Percentiles rank a stretch among this genome's conserved stretches.
phyloP scores from a whole-genome alignment of 176 grass and related monocot genomes.

The Poa pratensis region DNA sequence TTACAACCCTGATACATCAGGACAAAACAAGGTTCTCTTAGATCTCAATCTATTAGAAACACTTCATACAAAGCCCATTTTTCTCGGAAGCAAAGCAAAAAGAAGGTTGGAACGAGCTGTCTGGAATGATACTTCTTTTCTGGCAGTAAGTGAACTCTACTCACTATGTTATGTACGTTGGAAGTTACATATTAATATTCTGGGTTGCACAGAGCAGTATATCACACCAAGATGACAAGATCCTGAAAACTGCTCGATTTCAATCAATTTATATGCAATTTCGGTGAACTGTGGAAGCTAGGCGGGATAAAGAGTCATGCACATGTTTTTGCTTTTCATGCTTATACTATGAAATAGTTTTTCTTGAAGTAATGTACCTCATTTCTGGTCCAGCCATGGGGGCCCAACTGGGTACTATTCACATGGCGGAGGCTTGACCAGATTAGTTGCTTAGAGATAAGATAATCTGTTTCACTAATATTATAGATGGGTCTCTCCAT shows the following conservation, averaged over 20 bases:
- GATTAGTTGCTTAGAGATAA: background rate
- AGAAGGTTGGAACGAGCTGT: constrained; percentile 79
- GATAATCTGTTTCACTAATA: constrained; percentile 1
- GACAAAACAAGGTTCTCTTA: constrained; percentile 89
- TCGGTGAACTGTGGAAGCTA: background rate
- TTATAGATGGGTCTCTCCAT: background rate
- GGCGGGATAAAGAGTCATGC: background rate
- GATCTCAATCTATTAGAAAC: constrained; percentile 97
- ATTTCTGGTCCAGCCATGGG: no score
- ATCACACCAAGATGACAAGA: background rate
- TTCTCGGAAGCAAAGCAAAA: constrained; percentile 92
- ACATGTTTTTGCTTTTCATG: constrained; percentile 16
- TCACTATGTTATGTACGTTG: background rate
- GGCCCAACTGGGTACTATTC: no score
- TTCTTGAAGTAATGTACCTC: no score
- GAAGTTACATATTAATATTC: background rate
- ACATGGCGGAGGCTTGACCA: no score
- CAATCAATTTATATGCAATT: background rate
- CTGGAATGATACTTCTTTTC: constrained; percentile 95
- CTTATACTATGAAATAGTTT: background rate
- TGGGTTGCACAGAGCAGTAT: background rate
- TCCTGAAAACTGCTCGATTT: background rate
- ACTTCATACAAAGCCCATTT: constrained; percentile 92
- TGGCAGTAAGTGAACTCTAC: constrained; percentile 71
- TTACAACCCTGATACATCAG: constrained; percentile 87